Conservation (phyloP, 495 filamentous ascomycete genomes). For the Pyrenula massariospora region DNA sequence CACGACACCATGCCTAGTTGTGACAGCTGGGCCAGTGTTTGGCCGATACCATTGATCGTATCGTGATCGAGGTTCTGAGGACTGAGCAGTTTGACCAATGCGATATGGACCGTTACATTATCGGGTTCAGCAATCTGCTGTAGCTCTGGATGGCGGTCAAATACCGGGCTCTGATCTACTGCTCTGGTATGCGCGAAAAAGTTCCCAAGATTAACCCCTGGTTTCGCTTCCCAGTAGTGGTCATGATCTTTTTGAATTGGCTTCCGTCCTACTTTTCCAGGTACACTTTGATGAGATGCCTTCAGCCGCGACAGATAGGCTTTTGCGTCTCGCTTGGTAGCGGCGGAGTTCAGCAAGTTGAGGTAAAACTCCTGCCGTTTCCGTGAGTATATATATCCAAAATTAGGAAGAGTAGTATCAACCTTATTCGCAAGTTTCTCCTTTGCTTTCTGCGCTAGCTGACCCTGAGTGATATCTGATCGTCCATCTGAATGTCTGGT, state of each 20-base stretch:
- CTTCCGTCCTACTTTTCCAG: slow-evolving; percentile 12
- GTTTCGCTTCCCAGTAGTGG: not conserved
- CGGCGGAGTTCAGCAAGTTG: slow-evolving; percentile 68
- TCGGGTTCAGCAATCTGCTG: slow-evolving; percentile 2
- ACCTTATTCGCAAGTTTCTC: slow-evolving; percentile 35
- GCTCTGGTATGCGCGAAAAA: slow-evolving; percentile 49
- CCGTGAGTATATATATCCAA: not conserved
- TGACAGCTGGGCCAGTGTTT: slow-evolving; percentile 71
- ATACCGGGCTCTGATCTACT: slow-evolving; percentile 51
- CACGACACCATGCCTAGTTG: slow-evolving; percentile 71
- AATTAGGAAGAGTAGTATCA: slow-evolving; percentile 1
- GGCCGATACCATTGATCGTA: slow-evolving; percentile 62
- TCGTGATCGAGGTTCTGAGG: slow-evolving; percentile 57
- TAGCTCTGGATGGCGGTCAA: slow-evolving; percentile 35
- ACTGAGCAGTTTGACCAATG: slow-evolving; percentile 71
- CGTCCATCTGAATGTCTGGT: not conserved
- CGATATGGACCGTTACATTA: slow-evolving; percentile 57
- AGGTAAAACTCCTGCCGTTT: slow-evolving; percentile 69
- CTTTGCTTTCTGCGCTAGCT: slow-evolving; percentile 32
- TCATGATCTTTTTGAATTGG: slow-evolving; percentile 5
- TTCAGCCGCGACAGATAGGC: slow-evolving; percentile 75
- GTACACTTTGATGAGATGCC: slow-evolving; percentile 15
- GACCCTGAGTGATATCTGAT: slow-evolving; percentile 11
- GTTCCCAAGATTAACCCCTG: slow-evolving; percentile 48
- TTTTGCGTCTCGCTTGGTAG: slow-evolving; percentile 83